A percentile compares a stretch with the other conserved stretches of the same genome.
These are phyloP conservation scores for Neurospora sublineolata DNA, from an alignment of 495 filamentous ascomycete genomes.

Conservation along the genomic window DNA sequence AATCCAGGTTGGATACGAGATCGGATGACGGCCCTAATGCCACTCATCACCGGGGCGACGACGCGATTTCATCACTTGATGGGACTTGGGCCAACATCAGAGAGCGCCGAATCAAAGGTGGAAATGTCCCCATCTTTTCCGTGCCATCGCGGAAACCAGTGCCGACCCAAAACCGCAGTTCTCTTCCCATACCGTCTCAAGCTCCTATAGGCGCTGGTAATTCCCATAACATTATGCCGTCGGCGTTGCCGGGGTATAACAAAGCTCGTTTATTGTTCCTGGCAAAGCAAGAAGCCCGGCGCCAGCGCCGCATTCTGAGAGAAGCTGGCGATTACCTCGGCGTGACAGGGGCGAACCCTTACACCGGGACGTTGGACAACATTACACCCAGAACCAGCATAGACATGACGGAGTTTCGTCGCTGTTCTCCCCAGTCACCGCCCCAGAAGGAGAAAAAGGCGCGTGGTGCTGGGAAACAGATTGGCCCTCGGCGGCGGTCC, in stretches of 20 bases:
- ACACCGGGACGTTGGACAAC: conserved; percentile 37
- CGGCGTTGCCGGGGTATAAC: not conserved
- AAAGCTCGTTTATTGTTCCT: conserved; percentile 15
- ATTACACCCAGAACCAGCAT: conserved; percentile 33
- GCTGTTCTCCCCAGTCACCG: not conserved
- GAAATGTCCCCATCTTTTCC: not conserved
- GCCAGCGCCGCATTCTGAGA: conserved; percentile 26
- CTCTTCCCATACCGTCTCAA: not conserved
- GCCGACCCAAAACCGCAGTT: not conserved
- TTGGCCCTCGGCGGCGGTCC: conserved; percentile 19
- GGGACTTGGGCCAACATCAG: not conserved
- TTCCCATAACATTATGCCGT: not conserved
- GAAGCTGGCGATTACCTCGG: conserved; percentile 43
- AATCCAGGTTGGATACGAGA: not conserved
- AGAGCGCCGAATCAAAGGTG: not conserved
- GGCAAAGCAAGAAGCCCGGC: conserved; percentile 27
- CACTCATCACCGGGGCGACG: not conserved
- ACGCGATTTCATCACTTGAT: not conserved
- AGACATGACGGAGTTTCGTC: conserved; percentile 6
- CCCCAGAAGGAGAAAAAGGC: conserved; percentile 16
- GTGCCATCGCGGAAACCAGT: not conserved
- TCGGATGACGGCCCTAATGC: not conserved
- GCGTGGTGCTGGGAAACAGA: conserved; percentile 22
- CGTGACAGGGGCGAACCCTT: conserved; percentile 42
- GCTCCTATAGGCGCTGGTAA: not conserved